phyloP scores from a whole-genome alignment of 805 yeast species.

The Schizosaccharomyces octosporus region DNA sequence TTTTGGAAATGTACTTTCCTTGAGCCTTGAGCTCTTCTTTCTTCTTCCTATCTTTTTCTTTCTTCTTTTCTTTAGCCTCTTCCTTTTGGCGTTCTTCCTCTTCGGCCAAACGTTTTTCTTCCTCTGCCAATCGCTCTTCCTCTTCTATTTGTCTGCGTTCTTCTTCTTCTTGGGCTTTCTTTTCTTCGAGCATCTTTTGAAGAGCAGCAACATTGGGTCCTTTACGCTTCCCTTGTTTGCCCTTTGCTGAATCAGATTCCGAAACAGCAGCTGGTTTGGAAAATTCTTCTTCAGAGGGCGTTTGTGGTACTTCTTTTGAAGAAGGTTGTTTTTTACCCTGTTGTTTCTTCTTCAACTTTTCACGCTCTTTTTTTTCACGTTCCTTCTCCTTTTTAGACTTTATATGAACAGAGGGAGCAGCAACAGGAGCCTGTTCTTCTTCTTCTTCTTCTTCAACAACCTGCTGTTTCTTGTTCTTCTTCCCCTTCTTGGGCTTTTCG shows the following conservation, averaged over 20 bases:
- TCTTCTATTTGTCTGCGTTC: constrained; percentile 48
- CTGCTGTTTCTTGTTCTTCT: neutral
- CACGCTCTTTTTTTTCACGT: constrained; percentile 49
- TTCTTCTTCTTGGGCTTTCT: constrained; percentile 72
- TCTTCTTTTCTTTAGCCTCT: constrained; percentile 27
- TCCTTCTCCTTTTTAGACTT: constrained; percentile 80
- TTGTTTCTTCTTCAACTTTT: constrained; percentile 71
- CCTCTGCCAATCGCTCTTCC: constrained; percentile 24
- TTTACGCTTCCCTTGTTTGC: constrained; percentile 34
- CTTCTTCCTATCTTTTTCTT: constrained; percentile 67
- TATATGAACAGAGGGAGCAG: constrained; percentile 10
- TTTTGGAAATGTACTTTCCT: constrained; percentile 80
- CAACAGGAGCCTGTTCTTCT: constrained; percentile 7
- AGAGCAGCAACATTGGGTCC: constrained; percentile 84
- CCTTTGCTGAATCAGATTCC: constrained; percentile 13
- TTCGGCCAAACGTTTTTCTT: constrained; percentile 23
- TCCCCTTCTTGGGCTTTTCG: neutral
- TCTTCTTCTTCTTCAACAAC: constrained; percentile 10
- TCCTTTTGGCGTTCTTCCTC: constrained; percentile 18
- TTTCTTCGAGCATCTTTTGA: constrained; percentile 66
- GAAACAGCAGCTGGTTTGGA: constrained; percentile 19
- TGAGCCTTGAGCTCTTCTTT: constrained; percentile 84
- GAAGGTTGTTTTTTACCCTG: constrained; percentile 37
- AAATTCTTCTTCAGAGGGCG: neutral
- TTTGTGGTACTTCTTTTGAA: constrained; percentile 16